Percentiles rank a stretch among this genome's conserved stretches.
phyloP scores from a whole-genome alignment of 1,284 basidiomycete species.

The Salmacisia buchloeana region DNA sequence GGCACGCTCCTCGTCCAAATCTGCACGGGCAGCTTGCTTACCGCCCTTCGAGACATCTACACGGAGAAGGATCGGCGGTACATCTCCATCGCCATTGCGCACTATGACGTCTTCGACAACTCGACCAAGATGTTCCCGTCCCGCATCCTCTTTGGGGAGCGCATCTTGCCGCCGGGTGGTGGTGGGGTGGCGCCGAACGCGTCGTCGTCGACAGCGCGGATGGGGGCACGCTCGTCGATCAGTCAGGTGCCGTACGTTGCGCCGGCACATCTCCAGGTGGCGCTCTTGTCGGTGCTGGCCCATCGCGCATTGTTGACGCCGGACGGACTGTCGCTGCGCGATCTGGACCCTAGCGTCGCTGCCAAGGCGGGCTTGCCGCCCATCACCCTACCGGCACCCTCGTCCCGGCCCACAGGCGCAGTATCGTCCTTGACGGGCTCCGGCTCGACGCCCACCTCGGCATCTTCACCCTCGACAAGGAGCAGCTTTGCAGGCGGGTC shows the following conservation, averaged over 20 bases:
- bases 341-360: constrained; percentile 28
- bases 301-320: constrained; percentile 35
- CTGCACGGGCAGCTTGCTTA: constrained; percentile 27
- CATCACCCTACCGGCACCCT: neutral
- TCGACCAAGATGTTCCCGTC: constrained; percentile 35
- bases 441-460: neutral
- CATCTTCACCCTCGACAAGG: neutral
- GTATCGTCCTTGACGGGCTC: neutral
- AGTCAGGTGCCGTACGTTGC: constrained; percentile 15
- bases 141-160: constrained; percentile 29
- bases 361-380: constrained; percentile 21
- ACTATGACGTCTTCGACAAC: constrained; percentile 34
- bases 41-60: constrained; percentile 27
- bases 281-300: constrained; percentile 31
- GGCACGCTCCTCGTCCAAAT: constrained; percentile 18
- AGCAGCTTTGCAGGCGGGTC: neutral
- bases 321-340: constrained; percentile 28
- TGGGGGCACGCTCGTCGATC: neutral
- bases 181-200: constrained; percentile 8
- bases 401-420: neutral
- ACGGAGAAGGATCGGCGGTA: constrained; percentile 29
- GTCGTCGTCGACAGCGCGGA: constrained; percentile 1
- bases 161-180: neutral
- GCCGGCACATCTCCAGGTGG: constrained; percentile 29
- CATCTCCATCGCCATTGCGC: constrained; percentile 33